phyloP scores from a whole-genome alignment of 2,329 filamentous ascomycete species.

The Scedosporium dehoogii region DNA sequence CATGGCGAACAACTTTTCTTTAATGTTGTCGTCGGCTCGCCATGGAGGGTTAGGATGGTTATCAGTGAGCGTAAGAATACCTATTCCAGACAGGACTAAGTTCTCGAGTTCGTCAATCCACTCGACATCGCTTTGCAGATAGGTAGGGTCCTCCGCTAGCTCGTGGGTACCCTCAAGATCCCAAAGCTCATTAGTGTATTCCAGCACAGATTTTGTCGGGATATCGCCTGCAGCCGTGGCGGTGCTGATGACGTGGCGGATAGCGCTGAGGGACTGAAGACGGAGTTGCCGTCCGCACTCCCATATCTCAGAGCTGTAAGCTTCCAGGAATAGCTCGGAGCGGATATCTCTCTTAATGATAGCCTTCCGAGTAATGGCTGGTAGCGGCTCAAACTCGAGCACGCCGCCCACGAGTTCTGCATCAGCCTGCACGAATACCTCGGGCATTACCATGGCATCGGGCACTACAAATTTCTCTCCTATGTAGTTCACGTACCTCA shows the following conservation, averaged over 20 bases:
- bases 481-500: slow-evolving; percentile 13
- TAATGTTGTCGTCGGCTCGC: not conserved
- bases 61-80: not conserved
- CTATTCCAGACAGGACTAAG: not conserved
- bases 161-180: not conserved
- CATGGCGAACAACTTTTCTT: not conserved
- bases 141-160: not conserved
- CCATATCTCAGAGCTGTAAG: not conserved
- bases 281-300: not conserved
- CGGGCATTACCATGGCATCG: slow-evolving; percentile 20
- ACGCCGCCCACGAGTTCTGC: not conserved
- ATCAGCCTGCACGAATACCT: not conserved
- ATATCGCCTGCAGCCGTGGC: not conserved
- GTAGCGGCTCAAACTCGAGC: slow-evolving; percentile 1
- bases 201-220: not conserved
- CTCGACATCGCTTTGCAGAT: not conserved
- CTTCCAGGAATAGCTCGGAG: not conserved
- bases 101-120: slow-evolving; percentile 1
- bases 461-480: slow-evolving; percentile 25
- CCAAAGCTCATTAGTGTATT: not conserved
- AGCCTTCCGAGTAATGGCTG: not conserved
- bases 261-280: not conserved
- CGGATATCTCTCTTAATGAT: slow-evolving; percentile 1
- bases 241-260: not conserved
- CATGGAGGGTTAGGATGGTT: not conserved